Conservation (phyloP, 2,329 filamentous ascomycete species). For the Epichloe coenophiala region DNA sequence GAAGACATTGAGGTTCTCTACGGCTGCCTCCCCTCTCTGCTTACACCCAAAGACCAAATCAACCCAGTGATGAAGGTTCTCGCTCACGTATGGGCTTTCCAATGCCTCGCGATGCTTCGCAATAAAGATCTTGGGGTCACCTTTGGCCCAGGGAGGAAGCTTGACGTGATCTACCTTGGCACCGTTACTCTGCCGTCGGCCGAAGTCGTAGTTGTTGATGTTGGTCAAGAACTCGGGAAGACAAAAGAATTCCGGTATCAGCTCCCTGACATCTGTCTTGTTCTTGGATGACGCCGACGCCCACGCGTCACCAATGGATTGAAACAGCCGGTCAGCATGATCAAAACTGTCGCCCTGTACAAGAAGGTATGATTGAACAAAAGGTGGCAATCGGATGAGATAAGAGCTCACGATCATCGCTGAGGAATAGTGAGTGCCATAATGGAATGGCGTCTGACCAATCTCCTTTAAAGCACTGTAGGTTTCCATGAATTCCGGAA, state of each 20-base stretch:
- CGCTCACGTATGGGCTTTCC: constrained; percentile 84
- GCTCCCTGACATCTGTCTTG: constrained; percentile 85
- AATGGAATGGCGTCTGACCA: constrained; percentile 87
- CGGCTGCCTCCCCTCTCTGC: constrained; percentile 75
- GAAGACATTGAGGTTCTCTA: constrained; percentile 90
- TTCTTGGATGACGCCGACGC: constrained; percentile 77
- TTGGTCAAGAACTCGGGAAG: constrained; percentile 92
- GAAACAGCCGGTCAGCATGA: constrained; percentile 89
- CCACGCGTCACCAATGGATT: constrained; percentile 86
- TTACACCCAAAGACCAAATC: constrained; percentile 91
- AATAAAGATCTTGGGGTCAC: constrained; percentile 90
- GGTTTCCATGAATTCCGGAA: constrained; percentile 67
- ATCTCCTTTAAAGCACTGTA: constrained; percentile 87
- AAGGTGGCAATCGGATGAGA: constrained; percentile 85
- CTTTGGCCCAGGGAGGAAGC: constrained; percentile 93
- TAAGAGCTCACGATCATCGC: constrained; percentile 98
- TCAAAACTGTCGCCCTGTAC: constrained; percentile 95
- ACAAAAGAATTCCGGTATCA: constrained; percentile 96
- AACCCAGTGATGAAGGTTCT: constrained; percentile 86
- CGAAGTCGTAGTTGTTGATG: constrained; percentile 88
- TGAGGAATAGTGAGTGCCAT: constrained; percentile 96
- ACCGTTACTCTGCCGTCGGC: constrained; percentile 66
- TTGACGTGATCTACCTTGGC: constrained; percentile 73
- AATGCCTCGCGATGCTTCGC: constrained; percentile 90
- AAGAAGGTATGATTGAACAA: constrained; percentile 88